phyloP scores from a whole-genome alignment of 768 basidiomycete genomes.

The Dacryopinax primogenitus region DNA sequence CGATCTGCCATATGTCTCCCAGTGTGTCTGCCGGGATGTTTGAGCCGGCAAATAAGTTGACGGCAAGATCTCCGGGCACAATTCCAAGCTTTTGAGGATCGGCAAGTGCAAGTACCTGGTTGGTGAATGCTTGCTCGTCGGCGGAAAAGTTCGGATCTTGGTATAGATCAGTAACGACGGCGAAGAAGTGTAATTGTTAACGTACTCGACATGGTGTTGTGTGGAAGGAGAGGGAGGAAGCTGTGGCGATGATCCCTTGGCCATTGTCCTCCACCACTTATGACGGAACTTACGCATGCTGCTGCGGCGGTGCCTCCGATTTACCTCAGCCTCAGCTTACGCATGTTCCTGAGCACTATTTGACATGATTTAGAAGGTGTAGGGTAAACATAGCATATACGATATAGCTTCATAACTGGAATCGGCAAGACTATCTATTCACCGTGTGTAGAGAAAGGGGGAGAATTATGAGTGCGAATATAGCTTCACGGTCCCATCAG shows the following conservation, averaged over 20 bases:
- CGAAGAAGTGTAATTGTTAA: not conserved
- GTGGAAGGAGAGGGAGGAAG: slow-evolving; percentile 1
- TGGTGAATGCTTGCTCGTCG: slow-evolving; percentile 45
- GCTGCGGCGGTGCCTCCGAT: too few species aligned
- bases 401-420: not conserved
- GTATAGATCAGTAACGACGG: not conserved
- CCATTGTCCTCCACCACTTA: too few species aligned
- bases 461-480: slow-evolving; percentile 30
- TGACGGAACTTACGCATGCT: too few species aligned
- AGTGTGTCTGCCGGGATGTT: slow-evolving; percentile 63
- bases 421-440: not conserved
- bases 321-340: too few species aligned
- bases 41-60: slow-evolving; percentile 72
- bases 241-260: slow-evolving; percentile 5
- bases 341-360: not conserved
- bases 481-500: slow-evolving; percentile 85
- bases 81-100: slow-evolving; percentile 73
- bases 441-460: not conserved
- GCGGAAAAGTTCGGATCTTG: slow-evolving; percentile 21
- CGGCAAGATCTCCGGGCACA: slow-evolving; percentile 81
- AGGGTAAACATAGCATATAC: slow-evolving; percentile 4
- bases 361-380: not conserved
- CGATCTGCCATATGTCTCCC: slow-evolving; percentile 86
- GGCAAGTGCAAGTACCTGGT: slow-evolving; percentile 56
- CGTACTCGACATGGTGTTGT: not conserved